Percentiles rank a stretch among this genome's conserved stretches.
phyloP scores from a whole-genome alignment of 2,329 filamentous ascomycete genomes.

The Gnomoniopsis sp. region DNA sequence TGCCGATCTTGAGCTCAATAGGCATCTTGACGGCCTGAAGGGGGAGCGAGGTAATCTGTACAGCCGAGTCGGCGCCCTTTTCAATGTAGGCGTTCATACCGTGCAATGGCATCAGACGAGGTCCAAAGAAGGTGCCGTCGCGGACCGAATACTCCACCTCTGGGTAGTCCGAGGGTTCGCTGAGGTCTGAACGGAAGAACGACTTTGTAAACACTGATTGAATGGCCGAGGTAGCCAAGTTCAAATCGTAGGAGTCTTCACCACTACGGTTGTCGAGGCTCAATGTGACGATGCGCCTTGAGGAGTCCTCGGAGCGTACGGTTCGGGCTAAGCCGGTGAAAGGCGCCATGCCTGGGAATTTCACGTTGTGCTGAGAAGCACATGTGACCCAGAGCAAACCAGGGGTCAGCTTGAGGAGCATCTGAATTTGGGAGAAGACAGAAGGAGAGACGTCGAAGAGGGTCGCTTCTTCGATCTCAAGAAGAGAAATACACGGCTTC shows the following conservation, averaged over 20 bases:
- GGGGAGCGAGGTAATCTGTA: neutral
- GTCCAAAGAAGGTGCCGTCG: slow-evolving; percentile 36
- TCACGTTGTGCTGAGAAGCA: slow-evolving; percentile 35
- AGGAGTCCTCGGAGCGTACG: slow-evolving; percentile 45
- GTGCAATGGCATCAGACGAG: slow-evolving; percentile 39
- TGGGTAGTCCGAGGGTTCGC: slow-evolving; percentile 24
- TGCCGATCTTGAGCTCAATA: slow-evolving; percentile 19
- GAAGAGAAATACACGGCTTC: slow-evolving; percentile 41
- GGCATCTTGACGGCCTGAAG: neutral
- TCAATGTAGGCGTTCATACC: slow-evolving; percentile 45
- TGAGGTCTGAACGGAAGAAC: slow-evolving; percentile 17
- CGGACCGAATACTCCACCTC: slow-evolving; percentile 44
- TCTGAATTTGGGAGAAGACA: slow-evolving; percentile 39
- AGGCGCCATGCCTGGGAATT: slow-evolving; percentile 33
- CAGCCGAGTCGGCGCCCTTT: slow-evolving; percentile 10
- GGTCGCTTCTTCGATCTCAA: slow-evolving; percentile 36
- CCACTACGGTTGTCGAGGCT: slow-evolving; percentile 29
- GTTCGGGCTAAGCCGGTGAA: slow-evolving; percentile 46
- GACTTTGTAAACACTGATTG: slow-evolving; percentile 24
- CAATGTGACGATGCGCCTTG: slow-evolving; percentile 40
- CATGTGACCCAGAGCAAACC: slow-evolving; percentile 47
- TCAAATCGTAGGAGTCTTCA: neutral
- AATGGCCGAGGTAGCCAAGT: neutral
- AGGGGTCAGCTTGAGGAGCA: slow-evolving; percentile 32
- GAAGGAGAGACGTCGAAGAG: slow-evolving; percentile 37